Base-by-base conservation (phyloP, 2,329 filamentous ascomycete species). In the Penicillium sp. region DNA sequence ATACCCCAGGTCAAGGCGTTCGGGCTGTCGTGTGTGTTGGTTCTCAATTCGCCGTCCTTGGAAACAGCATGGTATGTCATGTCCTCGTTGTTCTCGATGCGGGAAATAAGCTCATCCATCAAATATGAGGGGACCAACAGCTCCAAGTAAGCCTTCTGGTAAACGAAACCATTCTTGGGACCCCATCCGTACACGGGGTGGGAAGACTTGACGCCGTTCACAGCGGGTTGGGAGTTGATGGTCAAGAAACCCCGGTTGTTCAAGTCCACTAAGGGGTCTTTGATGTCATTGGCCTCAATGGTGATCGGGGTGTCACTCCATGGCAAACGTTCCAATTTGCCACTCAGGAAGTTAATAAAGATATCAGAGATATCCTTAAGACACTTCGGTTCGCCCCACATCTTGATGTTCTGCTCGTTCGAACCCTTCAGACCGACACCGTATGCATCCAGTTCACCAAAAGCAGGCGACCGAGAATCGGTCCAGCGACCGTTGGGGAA, bases 1-100 rank as follows among this genome's bases (percentile, higher is more conserved):
- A 99, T 96, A 76, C 95, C 95, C 95, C 95, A 99, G 1, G 95
- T 99, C 49, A 99, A 90, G n/a, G 95, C 95, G 68, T 99, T 99
- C 37, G 95, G 95, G 6, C 91, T 90, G 22, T 87, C 85, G 9
- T 88, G 87, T 1, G 91, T 87, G 70, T 99, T 98, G 27, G 91
- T 95, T 74, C 87, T 87, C 55, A 98, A 82, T 56, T 88, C 85
- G 27, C 93, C 93, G 21, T 84, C 82, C 75, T 91, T 93, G 67
- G 90, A 95, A 60, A 97, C 91, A 47, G 92, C 91, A 69, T 98
- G 96, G 79, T 96, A 99, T 0, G 93, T 97, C 70, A 99, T 80
- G 64, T 96, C 90, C 3, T 88, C 84, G 68, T 95, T 85, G 48
- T 84, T 80, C 65, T 93, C 86, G 62, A 98, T 90, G 49, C 93